phyloP scores from a whole-genome alignment of 73 alveolate genomes.

The Symbiodinium pilosum region DNA sequence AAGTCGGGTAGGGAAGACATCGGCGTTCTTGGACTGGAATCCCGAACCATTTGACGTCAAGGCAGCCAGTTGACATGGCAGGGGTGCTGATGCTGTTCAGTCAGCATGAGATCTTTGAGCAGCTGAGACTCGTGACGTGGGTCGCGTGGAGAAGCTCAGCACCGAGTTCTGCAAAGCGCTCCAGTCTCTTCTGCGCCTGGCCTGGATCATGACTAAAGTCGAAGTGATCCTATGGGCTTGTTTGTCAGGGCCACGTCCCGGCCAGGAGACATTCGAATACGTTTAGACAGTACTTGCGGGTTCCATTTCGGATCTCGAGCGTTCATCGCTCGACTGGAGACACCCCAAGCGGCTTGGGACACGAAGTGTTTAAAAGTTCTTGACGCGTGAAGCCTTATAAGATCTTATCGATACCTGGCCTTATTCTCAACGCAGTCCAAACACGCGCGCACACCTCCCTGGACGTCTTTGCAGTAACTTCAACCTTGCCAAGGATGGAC shows the following conservation, averaged over 20 bases:
- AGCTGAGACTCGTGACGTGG: conserved; percentile 6
- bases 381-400: background rate
- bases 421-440: background rate
- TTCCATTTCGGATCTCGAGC: background rate
- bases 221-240: background rate
- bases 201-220: background rate
- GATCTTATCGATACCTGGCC: background rate
- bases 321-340: background rate
- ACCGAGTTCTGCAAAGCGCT: background rate
- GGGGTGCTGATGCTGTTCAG: background rate
- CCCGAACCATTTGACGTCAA: background rate
- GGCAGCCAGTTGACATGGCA: background rate
- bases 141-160: background rate
- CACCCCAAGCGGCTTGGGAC: background rate
- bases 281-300: background rate
- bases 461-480: background rate
- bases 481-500: conserved; percentile 3
- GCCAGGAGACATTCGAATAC: background rate
- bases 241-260: background rate
- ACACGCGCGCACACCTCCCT: background rate
- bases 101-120: background rate
- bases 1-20: background rate
- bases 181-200: conserved; percentile 3
- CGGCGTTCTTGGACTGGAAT: background rate
- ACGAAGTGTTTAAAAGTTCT: background rate